Percentiles rank a stretch among this genome's conserved stretches.
phyloP scores from a whole-genome alignment of 1,284 basidiomycete species.

The Tausonia pullulans region DNA sequence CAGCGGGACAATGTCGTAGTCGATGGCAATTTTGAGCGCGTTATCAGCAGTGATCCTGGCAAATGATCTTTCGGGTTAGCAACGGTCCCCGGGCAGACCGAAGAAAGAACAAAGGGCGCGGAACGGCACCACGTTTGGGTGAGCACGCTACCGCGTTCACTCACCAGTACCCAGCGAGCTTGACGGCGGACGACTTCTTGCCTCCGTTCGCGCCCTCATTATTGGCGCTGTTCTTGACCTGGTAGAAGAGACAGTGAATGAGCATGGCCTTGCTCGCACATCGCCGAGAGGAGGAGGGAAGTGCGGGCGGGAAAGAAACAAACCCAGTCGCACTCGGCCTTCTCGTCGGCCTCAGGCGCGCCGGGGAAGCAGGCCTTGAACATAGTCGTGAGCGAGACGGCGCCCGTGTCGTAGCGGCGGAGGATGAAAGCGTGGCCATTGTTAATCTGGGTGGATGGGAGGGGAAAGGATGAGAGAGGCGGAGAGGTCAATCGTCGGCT shows the following conservation, averaged over 20 bases:
- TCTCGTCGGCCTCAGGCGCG: slow-evolving; percentile 67
- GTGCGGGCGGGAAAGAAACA: too few species aligned
- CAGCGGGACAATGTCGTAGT: slow-evolving; percentile 45
- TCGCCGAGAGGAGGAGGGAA: slow-evolving; percentile 7
- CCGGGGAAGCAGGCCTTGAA: slow-evolving; percentile 91
- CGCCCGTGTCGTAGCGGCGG: slow-evolving; percentile 88
- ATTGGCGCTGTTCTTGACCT: slow-evolving; percentile 63
- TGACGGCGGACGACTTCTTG: slow-evolving; percentile 44
- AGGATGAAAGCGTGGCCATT: slow-evolving; percentile 76
- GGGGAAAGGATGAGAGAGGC: slow-evolving; percentile 1
- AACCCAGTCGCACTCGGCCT: slow-evolving; percentile 68
- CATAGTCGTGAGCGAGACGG: slow-evolving; percentile 93
- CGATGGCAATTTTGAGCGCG: slow-evolving; percentile 45
- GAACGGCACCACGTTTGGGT: too few species aligned
- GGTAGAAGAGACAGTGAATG: neutral
- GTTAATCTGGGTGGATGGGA: too few species aligned
- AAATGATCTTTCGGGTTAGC: too few species aligned
- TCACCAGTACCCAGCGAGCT: slow-evolving; percentile 70
- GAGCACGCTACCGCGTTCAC: slow-evolving; percentile 8
- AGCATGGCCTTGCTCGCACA: neutral
- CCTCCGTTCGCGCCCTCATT: slow-evolving; percentile 70
- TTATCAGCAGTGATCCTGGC: slow-evolving; percentile 59
- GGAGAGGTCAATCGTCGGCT: slow-evolving; percentile 17
- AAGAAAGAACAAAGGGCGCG: neutral
- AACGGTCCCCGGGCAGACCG: too few species aligned